Conservation (phyloP, 805 yeast genomes). For the Blastobotrys mokoenaii region DNA sequence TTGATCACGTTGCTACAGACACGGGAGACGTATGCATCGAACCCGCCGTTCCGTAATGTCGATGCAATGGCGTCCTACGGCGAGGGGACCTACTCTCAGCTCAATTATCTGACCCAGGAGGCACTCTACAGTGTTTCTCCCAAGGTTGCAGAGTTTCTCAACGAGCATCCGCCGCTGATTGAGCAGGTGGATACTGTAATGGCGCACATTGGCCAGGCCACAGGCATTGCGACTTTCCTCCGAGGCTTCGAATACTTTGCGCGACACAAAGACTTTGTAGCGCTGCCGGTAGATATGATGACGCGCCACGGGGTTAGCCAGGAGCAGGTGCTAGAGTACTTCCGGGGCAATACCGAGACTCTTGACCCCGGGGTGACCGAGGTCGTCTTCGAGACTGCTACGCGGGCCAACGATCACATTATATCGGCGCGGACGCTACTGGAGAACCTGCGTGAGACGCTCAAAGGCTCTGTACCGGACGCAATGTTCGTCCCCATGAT, state of each 20-base stretch:
- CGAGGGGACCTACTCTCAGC: constrained; percentile 69
- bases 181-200: constrained; percentile 46
- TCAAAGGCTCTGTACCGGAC: constrained; percentile 36
- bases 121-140: constrained; percentile 49
- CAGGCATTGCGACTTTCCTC: constrained; percentile 57
- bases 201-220: constrained; percentile 80
- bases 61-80: constrained; percentile 67
- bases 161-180: constrained; percentile 37
- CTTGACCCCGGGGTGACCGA: constrained; percentile 40
- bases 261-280: constrained; percentile 38
- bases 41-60: constrained; percentile 37
- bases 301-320: constrained; percentile 48
- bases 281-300: constrained; percentile 57
- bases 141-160: constrained; percentile 41
- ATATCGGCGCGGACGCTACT: constrained; percentile 58
- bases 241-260: constrained; percentile 55
- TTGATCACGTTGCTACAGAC: constrained; percentile 55
- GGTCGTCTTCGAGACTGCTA: constrained; percentile 60
- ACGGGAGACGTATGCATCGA: constrained; percentile 43
- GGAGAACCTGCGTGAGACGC: constrained; percentile 31
- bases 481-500: constrained; percentile 59
- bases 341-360: constrained; percentile 18
- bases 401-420: constrained; percentile 72
- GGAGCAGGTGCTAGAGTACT: constrained; percentile 39
- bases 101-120: constrained; percentile 59